These are phyloP conservation scores for Mollisia scopiformis DNA, from an alignment of 2,329 filamentous ascomycete genomes.

Conservation along the genomic window DNA sequence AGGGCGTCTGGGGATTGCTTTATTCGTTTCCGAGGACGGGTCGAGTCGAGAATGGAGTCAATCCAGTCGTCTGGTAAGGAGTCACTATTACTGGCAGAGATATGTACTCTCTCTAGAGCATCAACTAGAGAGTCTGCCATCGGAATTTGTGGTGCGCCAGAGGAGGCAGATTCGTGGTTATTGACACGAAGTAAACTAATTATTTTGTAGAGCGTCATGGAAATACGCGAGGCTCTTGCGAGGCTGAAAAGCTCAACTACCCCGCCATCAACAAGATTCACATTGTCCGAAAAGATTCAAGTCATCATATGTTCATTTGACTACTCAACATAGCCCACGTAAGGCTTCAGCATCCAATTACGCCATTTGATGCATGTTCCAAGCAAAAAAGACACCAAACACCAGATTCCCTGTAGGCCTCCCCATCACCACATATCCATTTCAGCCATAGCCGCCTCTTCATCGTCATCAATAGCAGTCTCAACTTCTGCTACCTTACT, in stretches of 20 bases:
- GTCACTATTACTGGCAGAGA: constrained; percentile 38
- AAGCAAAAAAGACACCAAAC: constrained; percentile 6
- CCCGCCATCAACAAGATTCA: constrained; percentile 8
- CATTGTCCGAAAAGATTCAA: not conserved
- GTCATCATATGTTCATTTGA: not conserved
- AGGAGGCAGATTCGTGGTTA: not conserved
- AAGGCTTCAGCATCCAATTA: not conserved
- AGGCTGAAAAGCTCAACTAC: constrained; percentile 15
- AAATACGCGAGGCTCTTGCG: constrained; percentile 11
- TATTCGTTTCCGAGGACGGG: constrained; percentile 51
- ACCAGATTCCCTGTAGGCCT: not conserved
- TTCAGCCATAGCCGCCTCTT: constrained; percentile 64
- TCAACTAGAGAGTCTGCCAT: constrained; percentile 44
- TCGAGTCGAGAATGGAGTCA: constrained; percentile 61
- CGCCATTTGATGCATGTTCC: not conserved
- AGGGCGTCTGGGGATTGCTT: constrained; percentile 62
- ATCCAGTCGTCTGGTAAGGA: constrained; percentile 46
- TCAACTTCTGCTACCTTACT: constrained; percentile 16
- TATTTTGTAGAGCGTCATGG: constrained; percentile 2
- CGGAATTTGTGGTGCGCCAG: not conserved
- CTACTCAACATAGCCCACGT: not conserved
- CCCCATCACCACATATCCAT: constrained; percentile 48
- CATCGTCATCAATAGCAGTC: constrained; percentile 47
- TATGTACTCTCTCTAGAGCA: constrained; percentile 54
- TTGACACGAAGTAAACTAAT: not conserved